Percentiles rank a stretch among this genome's conserved stretches.
These are phyloP conservation scores for Botrytis sinoallii DNA, from an alignment of 2,329 filamentous ascomycete genomes.

Conservation along the genomic window DNA sequence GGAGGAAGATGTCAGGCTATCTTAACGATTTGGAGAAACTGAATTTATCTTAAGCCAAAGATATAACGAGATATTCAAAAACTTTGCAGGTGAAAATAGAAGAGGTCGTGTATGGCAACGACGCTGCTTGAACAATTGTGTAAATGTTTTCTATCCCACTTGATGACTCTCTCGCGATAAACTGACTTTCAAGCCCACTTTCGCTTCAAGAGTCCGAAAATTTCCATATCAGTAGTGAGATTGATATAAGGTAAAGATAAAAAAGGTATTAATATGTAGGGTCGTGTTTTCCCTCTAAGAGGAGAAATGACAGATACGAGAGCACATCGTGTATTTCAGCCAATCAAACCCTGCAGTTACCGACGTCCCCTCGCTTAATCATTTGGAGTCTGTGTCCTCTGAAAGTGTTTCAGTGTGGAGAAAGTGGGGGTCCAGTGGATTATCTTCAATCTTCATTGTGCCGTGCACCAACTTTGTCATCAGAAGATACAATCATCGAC, in stretches of 20 bases:
- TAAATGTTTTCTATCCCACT: background rate
- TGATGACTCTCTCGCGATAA: background rate
- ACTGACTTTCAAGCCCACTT: background rate
- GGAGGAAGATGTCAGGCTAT: background rate
- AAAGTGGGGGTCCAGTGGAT: background rate
- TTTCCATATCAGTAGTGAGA: background rate
- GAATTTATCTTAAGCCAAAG: background rate
- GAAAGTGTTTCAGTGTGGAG: background rate
- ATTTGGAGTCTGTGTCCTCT: background rate
- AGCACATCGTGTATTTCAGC: background rate
- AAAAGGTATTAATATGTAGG: background rate
- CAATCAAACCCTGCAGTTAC: background rate
- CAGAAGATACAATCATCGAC: background rate
- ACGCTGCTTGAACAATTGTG: background rate
- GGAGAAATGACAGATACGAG: background rate
- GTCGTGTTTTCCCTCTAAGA: background rate
- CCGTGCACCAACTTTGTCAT: background rate
- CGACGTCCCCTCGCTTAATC: background rate
- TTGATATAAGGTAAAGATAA: background rate
- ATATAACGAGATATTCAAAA: background rate
- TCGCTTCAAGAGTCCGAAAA: background rate
- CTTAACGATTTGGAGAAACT: background rate
- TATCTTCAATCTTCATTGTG: background rate
- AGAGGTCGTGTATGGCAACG: background rate
- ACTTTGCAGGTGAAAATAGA: background rate